A percentile compares a stretch with the other conserved stretches of the same genome.
phyloP scores from a whole-genome alignment of 2,329 filamentous ascomycete species.

The Aspergillus fijiensis region DNA sequence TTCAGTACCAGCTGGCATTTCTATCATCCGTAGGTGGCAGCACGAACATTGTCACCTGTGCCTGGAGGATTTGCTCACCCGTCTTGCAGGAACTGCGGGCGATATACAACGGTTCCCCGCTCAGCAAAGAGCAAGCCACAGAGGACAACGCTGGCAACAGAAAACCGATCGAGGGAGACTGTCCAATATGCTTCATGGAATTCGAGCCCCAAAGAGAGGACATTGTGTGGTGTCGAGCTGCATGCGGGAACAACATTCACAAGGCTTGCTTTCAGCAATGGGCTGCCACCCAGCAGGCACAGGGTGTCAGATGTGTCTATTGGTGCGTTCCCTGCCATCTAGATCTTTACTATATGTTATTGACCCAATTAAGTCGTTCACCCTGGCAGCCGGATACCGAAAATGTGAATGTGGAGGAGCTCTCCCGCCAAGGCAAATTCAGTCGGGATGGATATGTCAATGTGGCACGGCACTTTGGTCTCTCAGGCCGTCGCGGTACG shows the following conservation, averaged over 20 bases:
- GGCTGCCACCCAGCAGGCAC: conserved; percentile 38
- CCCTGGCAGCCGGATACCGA: conserved; percentile 39
- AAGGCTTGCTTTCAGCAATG: conserved; percentile 57
- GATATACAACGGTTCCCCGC: conserved; percentile 55
- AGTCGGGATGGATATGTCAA: conserved; percentile 47
- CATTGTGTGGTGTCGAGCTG: conserved; percentile 58
- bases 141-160: conserved; percentile 48
- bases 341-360: background rate
- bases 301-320: conserved; percentile 45
- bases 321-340: conserved; percentile 34
- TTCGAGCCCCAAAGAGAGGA: conserved; percentile 49
- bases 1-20: conserved; percentile 62
- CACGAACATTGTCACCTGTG: background rate
- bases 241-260: conserved; percentile 65
- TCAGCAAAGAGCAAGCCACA: conserved; percentile 45
- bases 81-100: conserved; percentile 53
- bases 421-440: conserved; percentile 30
- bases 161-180: conserved; percentile 62
- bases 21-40: conserved; percentile 46
- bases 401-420: conserved; percentile 30
- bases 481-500: conserved; percentile 42
- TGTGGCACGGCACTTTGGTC: conserved; percentile 43
- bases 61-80: background rate
- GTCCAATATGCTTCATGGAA: conserved; percentile 62
- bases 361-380: conserved; percentile 35